Conservation (phyloP, 257 asterid genomes). For the Primulina huaijiensis region DNA sequence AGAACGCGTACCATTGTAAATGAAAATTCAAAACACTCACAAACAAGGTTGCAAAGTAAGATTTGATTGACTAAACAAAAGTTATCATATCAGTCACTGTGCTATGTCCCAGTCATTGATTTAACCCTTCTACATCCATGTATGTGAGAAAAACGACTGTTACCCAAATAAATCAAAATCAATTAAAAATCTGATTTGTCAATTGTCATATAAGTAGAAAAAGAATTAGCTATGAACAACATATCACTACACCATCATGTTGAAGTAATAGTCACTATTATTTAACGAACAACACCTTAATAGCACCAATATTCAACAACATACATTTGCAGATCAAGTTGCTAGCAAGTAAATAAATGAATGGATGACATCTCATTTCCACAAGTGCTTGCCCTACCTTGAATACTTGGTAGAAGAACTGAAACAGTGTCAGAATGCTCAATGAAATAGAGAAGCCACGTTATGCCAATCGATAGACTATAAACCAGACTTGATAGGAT, state of each 20-base stretch:
- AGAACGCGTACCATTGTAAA: conserved; percentile 11
- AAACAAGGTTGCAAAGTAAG: background rate
- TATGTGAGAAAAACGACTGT: background rate
- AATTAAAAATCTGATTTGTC: background rate
- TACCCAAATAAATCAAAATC: background rate
- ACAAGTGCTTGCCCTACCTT: background rate
- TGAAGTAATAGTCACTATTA: background rate
- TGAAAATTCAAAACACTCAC: background rate
- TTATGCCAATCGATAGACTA: background rate
- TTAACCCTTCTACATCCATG: background rate
- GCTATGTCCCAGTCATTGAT: background rate
- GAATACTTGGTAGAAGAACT: background rate
- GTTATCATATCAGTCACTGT: background rate
- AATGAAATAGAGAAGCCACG: background rate
- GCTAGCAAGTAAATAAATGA: background rate
- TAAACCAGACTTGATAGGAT: background rate
- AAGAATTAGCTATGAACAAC: background rate
- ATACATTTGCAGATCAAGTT: background rate
- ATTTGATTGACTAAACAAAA: background rate
- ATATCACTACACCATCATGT: background rate
- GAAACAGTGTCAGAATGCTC: background rate
- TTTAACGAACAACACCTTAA: background rate
- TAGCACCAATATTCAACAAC: background rate
- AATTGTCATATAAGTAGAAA: background rate
- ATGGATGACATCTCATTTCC: background rate